Evolutionary conservation across 225 moss, liverwort and hornwort species (phyloP), one percentile per base, ranked within the genome.

Genomic region (Physcomitrellopsis africana): DNA sequence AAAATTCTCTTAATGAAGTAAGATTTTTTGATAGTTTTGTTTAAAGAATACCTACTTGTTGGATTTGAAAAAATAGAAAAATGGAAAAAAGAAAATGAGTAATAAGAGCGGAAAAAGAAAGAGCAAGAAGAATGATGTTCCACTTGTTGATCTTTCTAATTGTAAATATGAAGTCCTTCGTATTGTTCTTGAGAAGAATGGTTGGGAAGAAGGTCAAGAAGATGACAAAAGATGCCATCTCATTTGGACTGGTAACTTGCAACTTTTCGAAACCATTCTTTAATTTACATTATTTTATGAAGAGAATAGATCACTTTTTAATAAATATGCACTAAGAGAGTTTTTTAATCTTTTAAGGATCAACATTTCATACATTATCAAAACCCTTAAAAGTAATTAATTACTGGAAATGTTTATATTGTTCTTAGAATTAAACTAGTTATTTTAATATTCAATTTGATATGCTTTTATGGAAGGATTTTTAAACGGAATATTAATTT

Each of bases 101-200:
- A 67, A 63, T 68, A 13, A 0, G 0, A 0, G 32, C 32, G 22
- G 74, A 10, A 78, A 5, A 10, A 78, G 10, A 18, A 75, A 17
- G 26, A 0, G 57, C 1, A 87, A 72, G 3, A 94, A 77, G 70
- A 60, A 73, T 9, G 84, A 80, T 74, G 79, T 86, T 43, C 93
- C 93, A 2, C 76, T 93, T n/a, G 80, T 97, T 19, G 94, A 94
- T 59, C 86, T 97, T 41, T 93, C 92, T n/a, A 88, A 85, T 63
- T 97, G 97, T 86, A 94, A 94, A 69, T 97, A 97, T 9, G 86
- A 97, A 57, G 81, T 97, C 5, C 82, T 97, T 11, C 83, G 90
- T 13, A 85, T 91, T 44, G 91, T 94, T 68, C 77, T 93, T 11
- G 65, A 24, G 22, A 94, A 93, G 27, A 90, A 93, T 76, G 89